Evolutionary conservation across 2,329 filamentous ascomycete genomes (phyloP).

Genomic region (Pseudogymnoascus sp.): DNA sequence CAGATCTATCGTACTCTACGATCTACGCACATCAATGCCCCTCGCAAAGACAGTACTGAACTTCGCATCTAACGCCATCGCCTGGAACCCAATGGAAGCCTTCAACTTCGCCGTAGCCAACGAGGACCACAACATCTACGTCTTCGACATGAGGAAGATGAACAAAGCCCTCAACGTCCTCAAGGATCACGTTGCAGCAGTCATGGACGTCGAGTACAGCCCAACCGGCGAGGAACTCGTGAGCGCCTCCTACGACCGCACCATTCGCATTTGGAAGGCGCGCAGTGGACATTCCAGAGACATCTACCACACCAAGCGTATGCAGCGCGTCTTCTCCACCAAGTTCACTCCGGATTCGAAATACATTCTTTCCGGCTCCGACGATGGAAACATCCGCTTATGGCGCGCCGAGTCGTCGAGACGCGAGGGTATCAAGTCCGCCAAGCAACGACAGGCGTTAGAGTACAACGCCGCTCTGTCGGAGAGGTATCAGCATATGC

Average conservation of each 20-base stretch:
- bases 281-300: slow-evolving; percentile 79
- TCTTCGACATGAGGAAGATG: slow-evolving; percentile 93
- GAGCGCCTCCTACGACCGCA: slow-evolving; percentile 80
- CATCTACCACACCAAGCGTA: slow-evolving; percentile 94
- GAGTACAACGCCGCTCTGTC: slow-evolving; percentile 87
- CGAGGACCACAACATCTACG: slow-evolving; percentile 84
- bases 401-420: slow-evolving; percentile 85
- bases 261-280: slow-evolving; percentile 76
- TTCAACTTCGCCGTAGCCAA: slow-evolving; percentile 92
- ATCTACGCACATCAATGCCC: slow-evolving; percentile 78
- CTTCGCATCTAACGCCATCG: slow-evolving; percentile 73
- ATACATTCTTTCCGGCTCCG: slow-evolving; percentile 83
- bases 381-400: slow-evolving; percentile 84
- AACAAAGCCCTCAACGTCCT: slow-evolving; percentile 80
- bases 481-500: slow-evolving; percentile 87
- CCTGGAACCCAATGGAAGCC: slow-evolving; percentile 95
- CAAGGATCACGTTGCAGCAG: slow-evolving; percentile 80
- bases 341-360: slow-evolving; percentile 83
- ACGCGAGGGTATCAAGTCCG: slow-evolving; percentile 75
- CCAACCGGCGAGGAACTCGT: slow-evolving; percentile 93
- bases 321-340: slow-evolving; percentile 87
- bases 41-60: slow-evolving; percentile 73
- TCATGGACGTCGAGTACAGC: slow-evolving; percentile 94
- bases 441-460: slow-evolving; percentile 75
- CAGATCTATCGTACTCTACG: slow-evolving; percentile 81